Evolutionary conservation across 305 asterid genomes (phyloP), one percentile per base, ranked within the genome.

Genomic region (Salvia sclarea): DNA sequence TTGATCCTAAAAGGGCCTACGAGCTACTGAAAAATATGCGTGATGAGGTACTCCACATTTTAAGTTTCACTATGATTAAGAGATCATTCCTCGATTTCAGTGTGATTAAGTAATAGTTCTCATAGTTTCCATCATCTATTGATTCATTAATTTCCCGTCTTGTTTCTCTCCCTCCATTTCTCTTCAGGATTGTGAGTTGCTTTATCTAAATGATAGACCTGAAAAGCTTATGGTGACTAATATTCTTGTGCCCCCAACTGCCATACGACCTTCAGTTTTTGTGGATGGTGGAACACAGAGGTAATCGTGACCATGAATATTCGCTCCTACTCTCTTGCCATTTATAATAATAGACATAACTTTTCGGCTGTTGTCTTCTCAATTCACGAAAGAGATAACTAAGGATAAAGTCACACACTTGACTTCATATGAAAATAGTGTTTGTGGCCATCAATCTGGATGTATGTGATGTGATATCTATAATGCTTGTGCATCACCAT

Each of bases 241-340:
- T 84, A 85, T 92, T 75, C 84, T 86, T 63, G 98, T 93, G 68
- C 98, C 98, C 43, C 98, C 98, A 52, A 84, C 37, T 55, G 76
- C 95, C 76, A 84, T 90, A 68, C 97, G 98, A 44, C 98, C 98
- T 79, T 90, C 98, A 38, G 97, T 90, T 76, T 76, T 90, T 74
- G 92, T 90, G 71, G 96, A 88, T 68, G 96, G 96, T 75, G 97
- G 96, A 72, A 43, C 76, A 40, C 90, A 73, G 57, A 92, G 98
- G 97, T 90, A 64, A 70, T 50, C 40, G 61, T 47, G 43, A 50
- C 40, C 59, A 20, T 31, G 14, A 43, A 43, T 48, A 37, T 64
- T 31, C 47, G 57, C 48, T 24, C 21, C 2, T 25, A 2, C 56
- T 45, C 20, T 56, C 56, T 18, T 49, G 22, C 57, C 28, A 31